Base-by-base conservation (phyloP, 164 flowering plant species). In the Santalum album region DNA sequence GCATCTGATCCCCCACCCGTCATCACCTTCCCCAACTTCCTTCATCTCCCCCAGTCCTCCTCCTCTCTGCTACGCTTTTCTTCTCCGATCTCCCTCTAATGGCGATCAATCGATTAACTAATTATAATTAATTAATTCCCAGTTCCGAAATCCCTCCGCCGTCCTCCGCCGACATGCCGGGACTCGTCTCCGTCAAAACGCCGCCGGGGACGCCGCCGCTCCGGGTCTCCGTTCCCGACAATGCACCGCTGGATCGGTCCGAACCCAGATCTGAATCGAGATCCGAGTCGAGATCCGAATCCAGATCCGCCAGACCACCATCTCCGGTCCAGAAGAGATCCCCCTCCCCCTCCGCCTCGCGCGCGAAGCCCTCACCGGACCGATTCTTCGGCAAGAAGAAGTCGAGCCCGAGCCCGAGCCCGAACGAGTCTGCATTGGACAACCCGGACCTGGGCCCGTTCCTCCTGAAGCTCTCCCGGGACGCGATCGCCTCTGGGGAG, bases 371-470 rank as follows among this genome's bases (percentile, higher is more conserved):
- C 12, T 53, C 69, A 3, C 78, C 79, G 18, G 78, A 73, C 48
- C 9, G 48, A 7, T 17, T 9, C 6, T 44, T 17, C 22, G 48
- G 2, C 9, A 44, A 44, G 48, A 44, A 44, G 48, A 44, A 16
- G 15, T 32, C 36, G 16, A 38, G 16, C 17, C 42, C 42, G 0
- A 15, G 4, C 36, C 12, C 1, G 3, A 69, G 55, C 16, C 72
- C 68, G 1, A 67, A 82, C 21, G 95, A 88, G 29, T 53, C 94
- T 7, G 74, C 94, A 1, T 78, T 94, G 16, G 97, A 90, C 70
- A 92, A 92, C 62, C 97, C 99, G 10, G 99, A 92, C 84, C 96
- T 89, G 39, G 99, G 97, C 0, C 99, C 99, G 16, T 92, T 92
- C 51, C 75, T 92, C 1, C 74, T 94, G 15, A 90, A 94, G 71